Conservation (phyloP, 2,329 filamentous ascomycete genomes). For the Colletotrichum filicis region DNA sequence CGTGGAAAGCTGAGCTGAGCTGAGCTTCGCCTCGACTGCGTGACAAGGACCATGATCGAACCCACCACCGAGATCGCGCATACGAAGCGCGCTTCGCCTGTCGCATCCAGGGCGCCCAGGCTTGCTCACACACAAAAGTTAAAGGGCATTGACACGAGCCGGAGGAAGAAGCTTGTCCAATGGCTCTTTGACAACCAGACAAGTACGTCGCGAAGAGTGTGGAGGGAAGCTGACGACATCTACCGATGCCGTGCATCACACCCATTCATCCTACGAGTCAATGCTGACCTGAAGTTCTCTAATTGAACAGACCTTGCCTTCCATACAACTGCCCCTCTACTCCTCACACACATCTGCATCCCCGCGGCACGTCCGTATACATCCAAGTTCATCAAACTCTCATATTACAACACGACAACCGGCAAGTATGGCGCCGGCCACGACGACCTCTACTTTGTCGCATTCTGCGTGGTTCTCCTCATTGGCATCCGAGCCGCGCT, state of each 20-base stretch:
- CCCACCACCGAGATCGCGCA: neutral
- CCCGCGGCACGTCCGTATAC: neutral
- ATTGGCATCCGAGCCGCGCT: slow-evolving; percentile 1
- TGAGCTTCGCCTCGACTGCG: neutral
- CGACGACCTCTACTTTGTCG: slow-evolving; percentile 11
- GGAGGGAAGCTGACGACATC: neutral
- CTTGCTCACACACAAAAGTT: neutral
- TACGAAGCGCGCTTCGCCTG: neutral
- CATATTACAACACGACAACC: neutral
- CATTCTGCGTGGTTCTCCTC: neutral
- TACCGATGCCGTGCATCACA: neutral
- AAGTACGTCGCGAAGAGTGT: neutral
- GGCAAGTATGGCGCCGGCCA: slow-evolving; percentile 6
- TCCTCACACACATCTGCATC: neutral
- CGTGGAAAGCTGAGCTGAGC: neutral
- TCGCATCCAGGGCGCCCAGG: neutral
- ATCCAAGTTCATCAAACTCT: neutral
- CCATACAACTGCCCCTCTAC: neutral
- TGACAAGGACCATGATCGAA: neutral
- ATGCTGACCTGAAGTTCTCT: neutral
- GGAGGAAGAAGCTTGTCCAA: neutral
- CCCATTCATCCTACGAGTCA: neutral
- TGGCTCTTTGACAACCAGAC: slow-evolving; percentile 3
- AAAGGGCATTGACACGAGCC: neutral
- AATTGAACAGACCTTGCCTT: neutral